These are phyloP conservation scores for Ascochyta lentis DNA, from an alignment of 2,329 filamentous ascomycete genomes.

Conservation along the genomic window DNA sequence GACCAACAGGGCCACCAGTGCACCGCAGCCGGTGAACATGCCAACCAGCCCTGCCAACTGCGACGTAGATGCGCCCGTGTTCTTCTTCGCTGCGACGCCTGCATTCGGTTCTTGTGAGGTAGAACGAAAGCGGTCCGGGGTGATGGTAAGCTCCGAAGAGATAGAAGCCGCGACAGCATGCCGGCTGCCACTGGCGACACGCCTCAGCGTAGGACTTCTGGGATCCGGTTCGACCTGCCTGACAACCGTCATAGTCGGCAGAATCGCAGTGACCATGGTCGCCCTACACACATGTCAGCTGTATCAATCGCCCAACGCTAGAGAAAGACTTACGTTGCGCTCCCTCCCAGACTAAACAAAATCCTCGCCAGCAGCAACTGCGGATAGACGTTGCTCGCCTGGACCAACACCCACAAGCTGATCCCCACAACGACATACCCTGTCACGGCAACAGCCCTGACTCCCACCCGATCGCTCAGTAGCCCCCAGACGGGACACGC, in stretches of 20 bases:
- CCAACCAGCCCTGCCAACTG: constrained; percentile 88
- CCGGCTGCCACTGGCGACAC: constrained; percentile 50
- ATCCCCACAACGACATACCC: constrained; percentile 85
- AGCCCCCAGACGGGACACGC: constrained; percentile 83
- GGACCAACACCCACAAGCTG: constrained; percentile 80
- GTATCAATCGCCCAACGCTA: neutral
- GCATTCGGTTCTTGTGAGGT: constrained; percentile 26
- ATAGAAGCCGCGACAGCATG: constrained; percentile 71
- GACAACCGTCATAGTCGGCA: constrained; percentile 70
- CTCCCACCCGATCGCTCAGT: constrained; percentile 77
- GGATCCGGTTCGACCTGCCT: constrained; percentile 35
- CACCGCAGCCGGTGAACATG: constrained; percentile 89
- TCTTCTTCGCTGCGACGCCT: constrained; percentile 24
- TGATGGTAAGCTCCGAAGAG: constrained; percentile 77
- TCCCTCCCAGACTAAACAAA: constrained; percentile 87
- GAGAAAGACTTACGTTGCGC: constrained; percentile 71
- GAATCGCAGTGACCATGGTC: constrained; percentile 96
- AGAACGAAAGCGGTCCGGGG: constrained; percentile 61
- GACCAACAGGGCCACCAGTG: constrained; percentile 78
- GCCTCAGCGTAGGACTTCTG: constrained; percentile 32
- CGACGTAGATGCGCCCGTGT: constrained; percentile 56
- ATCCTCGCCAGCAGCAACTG: constrained; percentile 84
- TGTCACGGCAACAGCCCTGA: constrained; percentile 67
- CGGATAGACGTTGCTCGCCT: constrained; percentile 86
- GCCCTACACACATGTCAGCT: constrained; percentile 51